These are phyloP conservation scores for Rosa lucieae DNA, from an alignment of 306 rosid species.

Conservation along the genomic window DNA sequence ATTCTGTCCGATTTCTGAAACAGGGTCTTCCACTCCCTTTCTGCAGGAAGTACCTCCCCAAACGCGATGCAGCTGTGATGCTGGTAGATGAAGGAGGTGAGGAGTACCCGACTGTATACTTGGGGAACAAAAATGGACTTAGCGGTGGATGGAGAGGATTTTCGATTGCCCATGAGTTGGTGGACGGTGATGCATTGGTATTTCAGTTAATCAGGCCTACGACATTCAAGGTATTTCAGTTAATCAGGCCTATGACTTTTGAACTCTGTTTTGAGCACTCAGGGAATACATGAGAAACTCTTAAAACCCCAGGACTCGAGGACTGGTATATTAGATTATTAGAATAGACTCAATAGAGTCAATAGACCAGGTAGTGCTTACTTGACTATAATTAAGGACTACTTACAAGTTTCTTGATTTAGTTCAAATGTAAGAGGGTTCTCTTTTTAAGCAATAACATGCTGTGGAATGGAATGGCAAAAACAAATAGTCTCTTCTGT, in stretches of 20 bases:
- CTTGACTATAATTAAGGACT: neutral
- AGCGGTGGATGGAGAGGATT: constrained; percentile 89
- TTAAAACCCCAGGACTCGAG: neutral
- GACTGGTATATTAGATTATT: neutral
- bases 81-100: constrained; percentile 61
- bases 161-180: constrained; percentile 70
- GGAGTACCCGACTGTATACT: constrained; percentile 53
- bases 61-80: constrained; percentile 37
- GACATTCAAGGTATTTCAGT: constrained; percentile 79
- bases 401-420: neutral
- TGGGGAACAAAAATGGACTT: constrained; percentile 54
- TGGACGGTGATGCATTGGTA: constrained; percentile 77
- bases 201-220: constrained; percentile 59
- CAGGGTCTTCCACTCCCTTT: constrained; percentile 69
- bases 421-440: neutral
- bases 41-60: constrained; percentile 53
- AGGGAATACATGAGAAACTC: neutral
- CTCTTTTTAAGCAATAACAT: neutral
- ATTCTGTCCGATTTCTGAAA: constrained; percentile 1
- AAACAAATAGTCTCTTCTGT: neutral
- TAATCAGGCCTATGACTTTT: constrained; percentile 40
- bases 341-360: neutral
- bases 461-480: neutral
- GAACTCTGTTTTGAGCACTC: neutral
- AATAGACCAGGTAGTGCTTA: neutral